phyloP scores from a whole-genome alignment of 805 yeast genomes.

The Saccharomycopsis lassenensis region DNA sequence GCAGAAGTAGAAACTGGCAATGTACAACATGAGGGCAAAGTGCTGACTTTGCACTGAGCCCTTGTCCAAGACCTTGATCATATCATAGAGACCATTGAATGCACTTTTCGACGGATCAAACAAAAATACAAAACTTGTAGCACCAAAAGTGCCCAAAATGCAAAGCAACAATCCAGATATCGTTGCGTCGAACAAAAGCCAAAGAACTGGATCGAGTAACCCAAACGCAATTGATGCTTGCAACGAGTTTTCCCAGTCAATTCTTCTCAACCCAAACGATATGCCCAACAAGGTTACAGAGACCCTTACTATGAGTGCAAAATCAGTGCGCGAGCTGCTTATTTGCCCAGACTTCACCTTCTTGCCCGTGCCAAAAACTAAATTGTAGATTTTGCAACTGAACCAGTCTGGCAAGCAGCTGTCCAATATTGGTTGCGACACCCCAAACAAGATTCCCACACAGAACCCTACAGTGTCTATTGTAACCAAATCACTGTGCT shows the following conservation, averaged over 20 bases:
- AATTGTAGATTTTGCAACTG: constrained; percentile 7
- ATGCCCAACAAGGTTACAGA: constrained; percentile 59
- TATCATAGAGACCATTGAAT: constrained; percentile 4
- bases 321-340: constrained; percentile 1
- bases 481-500: too few species aligned
- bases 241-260: constrained; percentile 56
- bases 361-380: constrained; percentile 2
- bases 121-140: constrained; percentile 18
- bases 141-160: constrained; percentile 21
- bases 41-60: neutral
- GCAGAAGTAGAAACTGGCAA: constrained; percentile 55
- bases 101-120: constrained; percentile 12
- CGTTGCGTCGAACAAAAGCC: constrained; percentile 57
- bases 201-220: constrained; percentile 49
- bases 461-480: constrained; percentile 4
- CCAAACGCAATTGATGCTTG: constrained; percentile 60
- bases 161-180: constrained; percentile 37
- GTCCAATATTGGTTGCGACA: constrained; percentile 14
- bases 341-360: too few species aligned
- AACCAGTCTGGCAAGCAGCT: constrained; percentile 6
- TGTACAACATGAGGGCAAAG: constrained; percentile 38
- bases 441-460: constrained; percentile 14
- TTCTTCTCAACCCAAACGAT: constrained; percentile 55
- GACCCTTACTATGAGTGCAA: constrained; percentile 25
- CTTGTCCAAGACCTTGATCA: neutral